Conservation (phyloP, 441 rosid species). For the Pelargonium exstipulatum region DNA sequence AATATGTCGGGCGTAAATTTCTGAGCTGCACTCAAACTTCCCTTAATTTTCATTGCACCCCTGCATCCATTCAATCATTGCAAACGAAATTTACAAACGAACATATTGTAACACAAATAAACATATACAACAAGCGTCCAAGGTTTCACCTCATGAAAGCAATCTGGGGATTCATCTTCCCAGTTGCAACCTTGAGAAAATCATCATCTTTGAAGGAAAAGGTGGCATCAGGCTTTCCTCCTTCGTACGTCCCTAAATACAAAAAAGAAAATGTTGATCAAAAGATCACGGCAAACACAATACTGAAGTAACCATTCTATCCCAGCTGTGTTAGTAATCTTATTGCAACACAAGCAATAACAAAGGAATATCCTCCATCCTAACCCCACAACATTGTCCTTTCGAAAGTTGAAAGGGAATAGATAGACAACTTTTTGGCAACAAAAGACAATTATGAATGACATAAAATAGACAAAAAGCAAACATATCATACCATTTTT, state of each 20-base stretch:
- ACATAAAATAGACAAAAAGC: neutral
- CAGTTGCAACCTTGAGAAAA: conserved; percentile 77
- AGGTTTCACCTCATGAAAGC: conserved; percentile 74
- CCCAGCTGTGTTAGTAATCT: neutral
- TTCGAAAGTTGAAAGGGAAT: neutral
- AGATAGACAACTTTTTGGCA: neutral
- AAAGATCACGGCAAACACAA: neutral
- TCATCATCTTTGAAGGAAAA: conserved; percentile 85
- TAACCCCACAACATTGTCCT: neutral
- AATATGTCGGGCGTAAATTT: conserved; percentile 91
- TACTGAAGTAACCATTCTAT: neutral
- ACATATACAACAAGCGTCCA: neutral
- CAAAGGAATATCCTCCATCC: neutral
- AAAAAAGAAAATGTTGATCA: neutral
- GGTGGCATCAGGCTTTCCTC: conserved; percentile 82
- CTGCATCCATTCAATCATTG: conserved; percentile 37
- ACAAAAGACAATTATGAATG: neutral
- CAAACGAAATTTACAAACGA: neutral
- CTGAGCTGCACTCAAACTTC: conserved; percentile 90
- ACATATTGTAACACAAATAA: neutral
- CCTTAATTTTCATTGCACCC: conserved; percentile 92
- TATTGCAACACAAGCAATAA: neutral
- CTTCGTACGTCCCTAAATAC: conserved; percentile 60
- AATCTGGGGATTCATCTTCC: conserved; percentile 87
- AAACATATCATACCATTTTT: neutral